A percentile compares a stretch with the other conserved stretches of the same genome.
These are phyloP conservation scores for Cryoendolithus antarcticus DNA, from an alignment of 2,329 filamentous ascomycete genomes.

Conservation along the genomic window DNA sequence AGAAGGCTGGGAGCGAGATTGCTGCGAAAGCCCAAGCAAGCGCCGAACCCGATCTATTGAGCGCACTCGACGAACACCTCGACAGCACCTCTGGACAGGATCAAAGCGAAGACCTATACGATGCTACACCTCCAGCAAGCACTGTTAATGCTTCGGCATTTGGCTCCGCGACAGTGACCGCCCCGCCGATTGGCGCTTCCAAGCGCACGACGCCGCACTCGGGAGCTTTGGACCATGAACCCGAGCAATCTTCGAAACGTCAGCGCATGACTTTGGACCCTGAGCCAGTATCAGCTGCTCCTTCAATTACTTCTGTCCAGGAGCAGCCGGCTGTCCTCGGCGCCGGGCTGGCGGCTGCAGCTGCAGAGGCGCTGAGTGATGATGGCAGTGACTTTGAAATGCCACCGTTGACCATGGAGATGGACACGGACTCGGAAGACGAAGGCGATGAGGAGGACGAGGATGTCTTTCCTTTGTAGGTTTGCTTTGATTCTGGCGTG, in stretches of 20 bases:
- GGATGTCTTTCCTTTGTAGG: background rate
- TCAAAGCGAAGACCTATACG: slow-evolving; percentile 3
- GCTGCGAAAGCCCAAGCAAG: background rate
- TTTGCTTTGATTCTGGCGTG: too few species aligned
- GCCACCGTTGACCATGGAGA: slow-evolving; percentile 22
- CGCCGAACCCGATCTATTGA: slow-evolving; percentile 2
- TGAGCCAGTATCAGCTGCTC: background rate
- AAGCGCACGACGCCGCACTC: too few species aligned
- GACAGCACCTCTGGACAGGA: slow-evolving; percentile 1
- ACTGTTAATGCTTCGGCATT: too few species aligned
- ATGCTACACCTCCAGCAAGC: too few species aligned
- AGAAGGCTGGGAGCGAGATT: background rate
- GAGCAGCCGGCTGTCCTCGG: background rate
- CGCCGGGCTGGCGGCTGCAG: slow-evolving; percentile 4
- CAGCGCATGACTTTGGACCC: background rate
- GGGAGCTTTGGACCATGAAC: background rate
- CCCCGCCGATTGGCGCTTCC: too few species aligned
- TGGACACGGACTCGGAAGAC: slow-evolving; percentile 17
- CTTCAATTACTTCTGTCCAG: background rate
- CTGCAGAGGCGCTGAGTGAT: slow-evolving; percentile 8
- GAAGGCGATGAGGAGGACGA: slow-evolving; percentile 9
- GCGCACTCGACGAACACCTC: slow-evolving; percentile 3
- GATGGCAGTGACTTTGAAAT: slow-evolving; percentile 26
- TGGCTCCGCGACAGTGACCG: too few species aligned
- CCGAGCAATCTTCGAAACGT: background rate